Conservation (phyloP, 176 grass and related monocot species). For the Eleusine coracana region DNA sequence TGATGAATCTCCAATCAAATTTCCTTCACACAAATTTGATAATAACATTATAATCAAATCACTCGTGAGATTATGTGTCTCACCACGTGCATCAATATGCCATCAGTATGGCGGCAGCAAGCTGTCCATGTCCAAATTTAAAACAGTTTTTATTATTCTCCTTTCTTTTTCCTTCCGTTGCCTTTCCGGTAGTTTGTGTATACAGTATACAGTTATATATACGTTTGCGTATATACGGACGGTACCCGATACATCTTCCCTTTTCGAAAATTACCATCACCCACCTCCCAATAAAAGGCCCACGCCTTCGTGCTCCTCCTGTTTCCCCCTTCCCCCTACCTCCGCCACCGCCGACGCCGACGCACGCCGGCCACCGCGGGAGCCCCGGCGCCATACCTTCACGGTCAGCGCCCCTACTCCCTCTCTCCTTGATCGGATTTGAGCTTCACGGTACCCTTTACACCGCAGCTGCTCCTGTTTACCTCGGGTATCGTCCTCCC, state of each 20-base stretch:
- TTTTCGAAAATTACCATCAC: constrained; percentile 34
- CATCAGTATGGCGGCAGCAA: not conserved
- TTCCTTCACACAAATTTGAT: not conserved
- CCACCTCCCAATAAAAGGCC: constrained; percentile 37
- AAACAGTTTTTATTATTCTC: not conserved
- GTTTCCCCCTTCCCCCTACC: not conserved
- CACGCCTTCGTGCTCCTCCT: constrained; percentile 34
- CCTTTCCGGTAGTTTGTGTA: not conserved
- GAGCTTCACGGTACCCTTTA: not conserved
- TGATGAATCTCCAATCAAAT: no score
- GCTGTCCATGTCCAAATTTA: not conserved
- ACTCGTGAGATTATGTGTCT: not conserved
- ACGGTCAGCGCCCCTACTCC: constrained; percentile 20
- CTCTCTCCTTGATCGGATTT: not conserved
- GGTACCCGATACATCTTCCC: not conserved
- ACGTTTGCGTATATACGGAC: not conserved
- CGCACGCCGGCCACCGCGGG: not conserved
- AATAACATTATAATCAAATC: not conserved
- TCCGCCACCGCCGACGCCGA: constrained; percentile 21
- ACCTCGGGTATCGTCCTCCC: not conserved
- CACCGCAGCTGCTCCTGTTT: not conserved
- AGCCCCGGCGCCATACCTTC: not conserved
- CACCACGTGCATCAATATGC: not conserved
- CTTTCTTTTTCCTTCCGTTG: not conserved
- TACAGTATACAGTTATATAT: not conserved